phyloP scores from a whole-genome alignment of 257 asterid genomes.

The Osmanthus fragrans region DNA sequence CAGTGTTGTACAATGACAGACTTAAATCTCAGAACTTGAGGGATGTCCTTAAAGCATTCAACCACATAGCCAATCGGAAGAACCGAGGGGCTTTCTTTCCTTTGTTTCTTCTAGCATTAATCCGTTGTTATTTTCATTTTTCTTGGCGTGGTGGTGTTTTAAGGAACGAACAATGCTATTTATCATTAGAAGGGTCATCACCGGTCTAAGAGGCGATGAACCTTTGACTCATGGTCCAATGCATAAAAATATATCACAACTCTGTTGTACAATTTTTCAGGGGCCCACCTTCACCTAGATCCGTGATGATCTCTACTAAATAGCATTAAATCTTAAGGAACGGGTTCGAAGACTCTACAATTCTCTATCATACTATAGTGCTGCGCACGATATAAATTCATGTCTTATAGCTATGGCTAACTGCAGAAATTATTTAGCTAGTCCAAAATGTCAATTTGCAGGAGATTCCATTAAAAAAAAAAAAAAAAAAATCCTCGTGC shows the following conservation, averaged over 20 bases:
- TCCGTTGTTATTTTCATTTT: background rate
- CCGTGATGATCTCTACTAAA: too few relatives aligned
- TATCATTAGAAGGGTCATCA: too few relatives aligned
- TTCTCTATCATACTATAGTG: background rate
- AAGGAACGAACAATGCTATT: too few relatives aligned
- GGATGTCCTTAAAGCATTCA: background rate
- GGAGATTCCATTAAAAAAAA: background rate
- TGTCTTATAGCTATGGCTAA: background rate
- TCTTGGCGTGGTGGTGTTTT: background rate
- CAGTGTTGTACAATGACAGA: background rate
- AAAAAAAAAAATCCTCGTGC: background rate
- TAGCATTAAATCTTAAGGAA: too few relatives aligned
- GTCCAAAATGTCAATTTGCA: background rate
- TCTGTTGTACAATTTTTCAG: too few relatives aligned
- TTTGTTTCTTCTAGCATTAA: background rate
- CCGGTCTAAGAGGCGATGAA: too few relatives aligned
- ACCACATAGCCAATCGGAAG: background rate
- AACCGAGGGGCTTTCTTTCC: background rate
- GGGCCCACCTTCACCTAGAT: too few relatives aligned
- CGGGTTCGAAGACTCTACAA: background rate
- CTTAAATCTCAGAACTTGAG: background rate
- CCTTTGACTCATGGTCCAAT: too few relatives aligned
- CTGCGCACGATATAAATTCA: background rate
- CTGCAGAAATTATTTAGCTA: background rate
- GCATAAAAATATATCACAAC: too few relatives aligned